Evolutionary conservation across 2,329 filamentous ascomycete species (phyloP).

Genomic region (Waltergamsia citrina): DNA sequence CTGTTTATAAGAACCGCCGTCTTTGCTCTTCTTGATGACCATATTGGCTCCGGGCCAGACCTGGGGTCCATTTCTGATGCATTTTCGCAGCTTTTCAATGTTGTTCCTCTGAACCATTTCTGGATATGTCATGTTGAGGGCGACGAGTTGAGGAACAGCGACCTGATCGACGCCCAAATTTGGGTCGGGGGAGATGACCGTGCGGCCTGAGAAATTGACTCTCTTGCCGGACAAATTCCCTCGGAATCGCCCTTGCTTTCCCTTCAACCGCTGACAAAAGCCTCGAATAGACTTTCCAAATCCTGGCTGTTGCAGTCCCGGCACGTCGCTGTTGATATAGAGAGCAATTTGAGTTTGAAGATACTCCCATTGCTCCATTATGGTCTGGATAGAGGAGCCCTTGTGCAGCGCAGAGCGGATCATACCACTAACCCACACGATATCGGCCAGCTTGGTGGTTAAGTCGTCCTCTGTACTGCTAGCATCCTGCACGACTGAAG

Average conservation of each 20-base stretch:
- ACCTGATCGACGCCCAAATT: slow-evolving; percentile 92
- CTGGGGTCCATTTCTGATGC: slow-evolving; percentile 65
- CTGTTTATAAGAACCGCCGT: slow-evolving; percentile 55
- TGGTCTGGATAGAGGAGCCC: slow-evolving; percentile 75
- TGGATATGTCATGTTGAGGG: slow-evolving; percentile 92
- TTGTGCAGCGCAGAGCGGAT: slow-evolving; percentile 76
- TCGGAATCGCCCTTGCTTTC: slow-evolving; percentile 94
- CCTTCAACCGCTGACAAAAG: slow-evolving; percentile 91
- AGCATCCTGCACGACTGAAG: slow-evolving; percentile 86
- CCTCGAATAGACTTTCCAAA: slow-evolving; percentile 85
- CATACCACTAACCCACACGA: slow-evolving; percentile 83
- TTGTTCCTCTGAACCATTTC: slow-evolving; percentile 82
- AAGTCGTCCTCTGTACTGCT: slow-evolving; percentile 95
- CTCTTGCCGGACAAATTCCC: slow-evolving; percentile 96
- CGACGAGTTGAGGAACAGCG: slow-evolving; percentile 83
- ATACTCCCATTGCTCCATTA: slow-evolving; percentile 99
- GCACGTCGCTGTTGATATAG: slow-evolving; percentile 96
- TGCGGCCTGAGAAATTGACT: slow-evolving; percentile 95
- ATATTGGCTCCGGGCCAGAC: slow-evolving; percentile 85
- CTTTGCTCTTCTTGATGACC: slow-evolving; percentile 62
- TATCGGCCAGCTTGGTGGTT: slow-evolving; percentile 93
- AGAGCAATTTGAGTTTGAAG: slow-evolving; percentile 91
- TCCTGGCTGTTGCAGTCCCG: slow-evolving; percentile 80
- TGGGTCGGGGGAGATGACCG: slow-evolving; percentile 94
- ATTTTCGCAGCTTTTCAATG: slow-evolving; percentile 66